phyloP scores from a whole-genome alignment of 2,329 filamentous ascomycete species.

The Daldinia sp. region DNA sequence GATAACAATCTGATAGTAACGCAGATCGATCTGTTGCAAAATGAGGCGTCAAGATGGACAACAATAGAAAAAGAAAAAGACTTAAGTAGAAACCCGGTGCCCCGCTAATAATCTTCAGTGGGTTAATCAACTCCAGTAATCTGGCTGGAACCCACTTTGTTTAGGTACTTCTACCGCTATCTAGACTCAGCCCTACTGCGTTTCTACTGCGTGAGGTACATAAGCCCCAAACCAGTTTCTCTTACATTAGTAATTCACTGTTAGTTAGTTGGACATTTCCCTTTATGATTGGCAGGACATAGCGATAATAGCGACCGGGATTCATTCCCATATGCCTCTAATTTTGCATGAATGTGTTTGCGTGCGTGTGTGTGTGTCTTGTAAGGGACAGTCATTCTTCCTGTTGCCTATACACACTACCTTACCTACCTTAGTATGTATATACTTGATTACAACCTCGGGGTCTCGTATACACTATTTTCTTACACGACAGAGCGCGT shows the following conservation, averaged over 20 bases:
- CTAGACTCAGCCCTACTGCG: constrained; percentile 4
- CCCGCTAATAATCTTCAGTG: background rate
- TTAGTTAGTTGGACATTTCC: background rate
- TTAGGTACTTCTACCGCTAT: background rate
- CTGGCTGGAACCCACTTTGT: background rate
- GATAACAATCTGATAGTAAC: too few relatives aligned
- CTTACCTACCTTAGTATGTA: background rate
- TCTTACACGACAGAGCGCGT: constrained; percentile 21
- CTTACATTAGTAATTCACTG: constrained; percentile 9
- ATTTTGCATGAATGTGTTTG: background rate
- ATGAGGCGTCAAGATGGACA: background rate
- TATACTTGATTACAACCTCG: background rate
- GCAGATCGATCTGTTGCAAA: background rate
- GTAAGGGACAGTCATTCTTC: background rate
- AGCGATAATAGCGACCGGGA: background rate
- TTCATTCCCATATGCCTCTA: constrained; percentile 1
- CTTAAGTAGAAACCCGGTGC: background rate
- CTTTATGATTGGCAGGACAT: constrained; percentile 4
- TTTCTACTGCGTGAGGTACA: background rate
- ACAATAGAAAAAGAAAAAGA: background rate
- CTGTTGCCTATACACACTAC: background rate
- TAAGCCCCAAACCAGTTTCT: background rate
- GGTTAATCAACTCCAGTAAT: background rate
- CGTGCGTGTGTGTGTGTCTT: background rate
- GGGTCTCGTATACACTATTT: constrained; percentile 9